A percentile compares a stretch with the other conserved stretches of the same genome.
phyloP scores from a whole-genome alignment of 1,139 yeast genomes.

The Debaryomycetaceae sp. region DNA sequence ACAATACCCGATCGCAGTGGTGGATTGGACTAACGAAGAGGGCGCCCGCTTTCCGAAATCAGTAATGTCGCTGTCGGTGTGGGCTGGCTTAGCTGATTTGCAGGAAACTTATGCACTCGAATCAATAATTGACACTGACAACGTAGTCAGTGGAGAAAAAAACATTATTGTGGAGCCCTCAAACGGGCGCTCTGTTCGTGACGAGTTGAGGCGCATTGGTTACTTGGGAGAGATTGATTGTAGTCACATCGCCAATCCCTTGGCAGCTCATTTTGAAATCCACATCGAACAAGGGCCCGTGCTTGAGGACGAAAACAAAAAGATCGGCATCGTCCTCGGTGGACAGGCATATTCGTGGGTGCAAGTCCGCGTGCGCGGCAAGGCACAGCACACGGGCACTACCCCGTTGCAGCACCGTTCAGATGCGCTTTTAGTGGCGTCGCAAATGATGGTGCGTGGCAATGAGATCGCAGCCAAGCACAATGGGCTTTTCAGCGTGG shows the following conservation, averaged over 20 bases:
- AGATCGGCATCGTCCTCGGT: conserved; percentile 63
- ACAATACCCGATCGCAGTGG: conserved; percentile 58
- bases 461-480: conserved; percentile 51
- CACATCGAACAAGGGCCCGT: conserved; percentile 79
- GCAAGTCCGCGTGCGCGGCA: conserved; percentile 50
- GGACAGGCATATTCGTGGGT: conserved; percentile 68
- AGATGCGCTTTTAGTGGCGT: conserved; percentile 58
- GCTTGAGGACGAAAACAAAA: conserved; percentile 49
- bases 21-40: conserved; percentile 76
- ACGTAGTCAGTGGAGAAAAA: too few species aligned
- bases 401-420: conserved; percentile 62
- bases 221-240: conserved; percentile 52
- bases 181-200: too few species aligned
- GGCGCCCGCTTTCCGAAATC: conserved; percentile 72
- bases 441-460: conserved; percentile 52
- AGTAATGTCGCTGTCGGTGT: conserved; percentile 62
- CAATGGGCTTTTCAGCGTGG: conserved; percentile 57
- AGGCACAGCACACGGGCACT: conserved; percentile 70
- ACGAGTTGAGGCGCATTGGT: conserved; percentile 59
- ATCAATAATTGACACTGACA: conserved; percentile 56
- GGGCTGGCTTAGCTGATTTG: conserved; percentile 50
- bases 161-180: conserved; percentile 43
- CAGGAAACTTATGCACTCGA: conserved; percentile 47
- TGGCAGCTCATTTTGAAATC: conserved; percentile 67
- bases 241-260: conserved; percentile 46